Evolutionary conservation across 2,329 filamentous ascomycete genomes (phyloP), one percentile per base, ranked within the genome.

Genomic region (Botrytis deweyae): DNA sequence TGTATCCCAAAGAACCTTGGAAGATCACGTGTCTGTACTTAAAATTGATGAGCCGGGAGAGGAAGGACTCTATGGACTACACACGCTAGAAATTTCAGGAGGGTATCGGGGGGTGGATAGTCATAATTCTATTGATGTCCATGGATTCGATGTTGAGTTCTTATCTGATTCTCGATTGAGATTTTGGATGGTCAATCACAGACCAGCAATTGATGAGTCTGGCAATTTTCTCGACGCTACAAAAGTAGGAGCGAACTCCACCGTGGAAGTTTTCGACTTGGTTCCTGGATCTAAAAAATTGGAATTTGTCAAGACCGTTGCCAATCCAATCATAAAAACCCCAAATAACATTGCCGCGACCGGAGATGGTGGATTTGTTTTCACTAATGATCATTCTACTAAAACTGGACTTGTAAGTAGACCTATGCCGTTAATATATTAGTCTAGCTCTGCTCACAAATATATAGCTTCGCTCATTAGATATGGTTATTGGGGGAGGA

Each of bases 231-330:
- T 83, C 5, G 80, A 83, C 75, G 77, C 81, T 33, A 67, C 69
- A 14, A 75, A 77, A 22, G 63, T 80, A 25, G 82, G 82, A 10
- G 81, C 79, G 25, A 83, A 83, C 70, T 80, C 81, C 8, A 84
- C 82, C 0, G 77, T 83, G 46, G 82, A 83, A 62, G 75, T 81
- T 2, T 83, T 83, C 65, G 76, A 80, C n/a, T 77, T 81, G 8
- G 74, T 74, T 25, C 70, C 75, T 12, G 76, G 76, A 12, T 77
- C 78, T 8, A 70, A 76, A 1, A 77, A 58, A 5, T 78, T 83
- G 76, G 73, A 76, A n/a, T 79, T 83, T 73, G 76, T 82, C 10
- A 79, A 80, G 62, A 83, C 82, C 0, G 78, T 80, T 44, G 66
- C 75, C 22, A 36, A 80, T 46, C 76, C 80, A 22, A 74, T 77